These are phyloP conservation scores for Saccharomycopsis olivae DNA, from an alignment of 805 yeast genomes.

Conservation along the genomic window DNA sequence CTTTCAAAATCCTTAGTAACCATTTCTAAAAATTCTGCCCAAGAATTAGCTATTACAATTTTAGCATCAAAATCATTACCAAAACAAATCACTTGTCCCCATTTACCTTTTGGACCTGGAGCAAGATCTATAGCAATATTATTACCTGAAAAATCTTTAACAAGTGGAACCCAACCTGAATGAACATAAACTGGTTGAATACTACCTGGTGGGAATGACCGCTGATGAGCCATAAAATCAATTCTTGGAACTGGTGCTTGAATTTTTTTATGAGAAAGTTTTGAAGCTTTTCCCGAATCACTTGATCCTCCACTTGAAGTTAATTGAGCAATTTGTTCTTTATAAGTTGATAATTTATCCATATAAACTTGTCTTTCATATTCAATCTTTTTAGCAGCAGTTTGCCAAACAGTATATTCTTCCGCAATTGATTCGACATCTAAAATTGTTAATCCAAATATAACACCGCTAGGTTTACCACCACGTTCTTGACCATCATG, in stretches of 20 bases:
- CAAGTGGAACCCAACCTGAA: slow-evolving; percentile 84
- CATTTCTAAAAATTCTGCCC: slow-evolving; percentile 77
- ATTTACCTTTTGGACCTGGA: slow-evolving; percentile 67
- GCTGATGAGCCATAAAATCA: slow-evolving; percentile 28
- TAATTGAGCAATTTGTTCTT: slow-evolving; percentile 20
- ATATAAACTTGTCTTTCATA: slow-evolving; percentile 19
- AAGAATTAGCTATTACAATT: slow-evolving; percentile 74
- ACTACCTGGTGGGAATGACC: slow-evolving; percentile 67
- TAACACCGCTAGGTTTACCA: slow-evolving; percentile 51
- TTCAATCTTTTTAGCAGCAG: slow-evolving; percentile 42
- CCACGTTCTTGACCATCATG: slow-evolving; percentile 88
- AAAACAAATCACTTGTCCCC: slow-evolving; percentile 88
- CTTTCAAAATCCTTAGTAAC: slow-evolving; percentile 81
- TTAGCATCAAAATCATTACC: slow-evolving; percentile 94
- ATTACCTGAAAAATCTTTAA: slow-evolving; percentile 84
- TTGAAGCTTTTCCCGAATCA: slow-evolving; percentile 19
- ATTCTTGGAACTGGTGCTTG: slow-evolving; percentile 24
- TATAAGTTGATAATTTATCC: slow-evolving; percentile 14
- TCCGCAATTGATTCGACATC: slow-evolving; percentile 72
- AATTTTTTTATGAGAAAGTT: slow-evolving; percentile 10
- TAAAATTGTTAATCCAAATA: slow-evolving; percentile 74
- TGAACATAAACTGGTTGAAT: slow-evolving; percentile 74
- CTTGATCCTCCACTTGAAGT: slow-evolving; percentile 19
- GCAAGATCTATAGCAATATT: slow-evolving; percentile 85
- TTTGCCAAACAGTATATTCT: slow-evolving; percentile 81